These are phyloP conservation scores for Arthrinium puccinioides DNA, from an alignment of 2,329 filamentous ascomycete species.

Conservation along the genomic window DNA sequence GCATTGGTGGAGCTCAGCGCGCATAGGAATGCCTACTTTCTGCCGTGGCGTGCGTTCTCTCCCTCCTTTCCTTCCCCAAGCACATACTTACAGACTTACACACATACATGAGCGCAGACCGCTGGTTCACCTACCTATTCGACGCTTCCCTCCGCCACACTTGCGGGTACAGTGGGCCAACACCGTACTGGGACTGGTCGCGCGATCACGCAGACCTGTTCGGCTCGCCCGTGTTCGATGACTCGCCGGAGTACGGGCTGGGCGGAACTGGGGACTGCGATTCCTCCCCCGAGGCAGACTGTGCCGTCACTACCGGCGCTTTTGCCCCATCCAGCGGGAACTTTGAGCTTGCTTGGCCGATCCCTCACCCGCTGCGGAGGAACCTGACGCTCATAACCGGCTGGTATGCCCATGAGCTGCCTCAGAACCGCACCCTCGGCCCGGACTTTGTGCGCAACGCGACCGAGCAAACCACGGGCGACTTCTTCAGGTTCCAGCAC, in stretches of 20 bases:
- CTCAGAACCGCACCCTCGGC: background rate
- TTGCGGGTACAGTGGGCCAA: background rate
- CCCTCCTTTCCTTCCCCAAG: background rate
- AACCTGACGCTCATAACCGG: background rate
- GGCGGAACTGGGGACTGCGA: background rate
- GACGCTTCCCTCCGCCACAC: background rate
- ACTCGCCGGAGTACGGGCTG: background rate
- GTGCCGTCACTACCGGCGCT: background rate
- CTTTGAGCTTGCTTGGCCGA: background rate
- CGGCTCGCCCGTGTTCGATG: background rate
- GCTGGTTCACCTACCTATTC: background rate
- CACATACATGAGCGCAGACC: background rate
- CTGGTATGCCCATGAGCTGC: background rate
- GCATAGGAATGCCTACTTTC: background rate
- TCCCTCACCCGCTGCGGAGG: background rate
- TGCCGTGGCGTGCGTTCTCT: background rate
- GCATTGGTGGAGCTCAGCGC: background rate
- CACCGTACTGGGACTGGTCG: background rate
- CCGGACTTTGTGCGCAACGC: background rate
- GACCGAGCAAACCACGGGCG: background rate
- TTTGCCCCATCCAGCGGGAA: background rate
- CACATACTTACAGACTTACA: too few relatives aligned
- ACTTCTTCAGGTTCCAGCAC: background rate
- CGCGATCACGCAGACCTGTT: background rate
- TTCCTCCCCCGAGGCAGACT: background rate